Evolutionary conservation across 2,329 filamentous ascomycete genomes (phyloP).

Genomic region (Colletotrichum musicola): DNA sequence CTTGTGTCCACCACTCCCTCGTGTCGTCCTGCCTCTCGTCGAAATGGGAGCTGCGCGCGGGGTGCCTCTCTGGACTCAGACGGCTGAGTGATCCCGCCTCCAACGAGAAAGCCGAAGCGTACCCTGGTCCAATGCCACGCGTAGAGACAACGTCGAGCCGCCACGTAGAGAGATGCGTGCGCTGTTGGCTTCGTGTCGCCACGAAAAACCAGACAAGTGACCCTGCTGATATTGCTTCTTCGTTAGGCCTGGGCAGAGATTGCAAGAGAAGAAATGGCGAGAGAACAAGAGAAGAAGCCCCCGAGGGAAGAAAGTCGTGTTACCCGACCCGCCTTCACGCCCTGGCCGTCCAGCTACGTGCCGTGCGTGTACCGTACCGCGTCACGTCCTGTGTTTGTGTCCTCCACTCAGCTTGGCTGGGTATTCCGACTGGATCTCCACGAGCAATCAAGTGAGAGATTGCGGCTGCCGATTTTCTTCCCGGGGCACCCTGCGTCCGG

Average conservation of each 20-base stretch:
- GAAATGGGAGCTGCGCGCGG: background rate
- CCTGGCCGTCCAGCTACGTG: conserved; percentile 8
- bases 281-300: background rate
- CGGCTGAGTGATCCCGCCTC: background rate
- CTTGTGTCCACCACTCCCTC: background rate
- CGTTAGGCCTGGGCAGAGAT: background rate
- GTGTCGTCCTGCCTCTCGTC: conserved; percentile 15
- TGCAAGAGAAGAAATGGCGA: too few relatives aligned
- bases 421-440: conserved; percentile 12
- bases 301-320: conserved; percentile 17
- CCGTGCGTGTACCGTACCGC: background rate
- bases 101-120: background rate
- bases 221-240: conserved; percentile 1
- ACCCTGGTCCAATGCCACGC: background rate
- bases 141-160: background rate
- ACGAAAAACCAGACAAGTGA: background rate
- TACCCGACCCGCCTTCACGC: conserved; percentile 14
- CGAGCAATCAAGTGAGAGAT: conserved; percentile 14
- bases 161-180: background rate
- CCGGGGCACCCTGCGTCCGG: background rate
- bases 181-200: background rate
- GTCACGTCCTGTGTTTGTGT: conserved; percentile 2
- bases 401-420: background rate
- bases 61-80: background rate
- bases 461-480: conserved; percentile 3